A percentile compares a stretch with the other conserved stretches of the same genome.
phyloP scores from a whole-genome alignment of 192 early-diverging fungal species.

The Phycomyces nitens region DNA sequence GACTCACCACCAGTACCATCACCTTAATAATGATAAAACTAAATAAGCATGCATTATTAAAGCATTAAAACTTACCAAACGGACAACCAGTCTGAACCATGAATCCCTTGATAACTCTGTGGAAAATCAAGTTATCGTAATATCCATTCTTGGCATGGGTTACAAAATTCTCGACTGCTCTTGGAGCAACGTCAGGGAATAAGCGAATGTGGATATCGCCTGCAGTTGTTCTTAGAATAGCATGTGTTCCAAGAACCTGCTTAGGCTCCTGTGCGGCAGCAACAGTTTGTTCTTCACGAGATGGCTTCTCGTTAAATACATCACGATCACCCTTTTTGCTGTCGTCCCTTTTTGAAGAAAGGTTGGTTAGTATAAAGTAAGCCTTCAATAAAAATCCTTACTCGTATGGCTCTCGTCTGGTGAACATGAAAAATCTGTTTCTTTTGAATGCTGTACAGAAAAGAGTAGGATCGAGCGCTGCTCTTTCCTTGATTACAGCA shows the following conservation, averaged over 20 bases:
- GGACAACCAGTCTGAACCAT: constrained; percentile 97
- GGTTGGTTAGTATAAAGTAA: no score
- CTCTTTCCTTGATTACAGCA: constrained; percentile 61
- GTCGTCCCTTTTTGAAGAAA: no score
- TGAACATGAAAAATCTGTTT: constrained; percentile 95
- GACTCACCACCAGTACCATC: constrained; percentile 96
- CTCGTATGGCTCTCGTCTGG: constrained; percentile 79
- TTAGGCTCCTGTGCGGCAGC: constrained; percentile 64
- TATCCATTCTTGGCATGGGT: constrained; percentile 82
- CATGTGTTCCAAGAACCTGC: constrained; percentile 61
- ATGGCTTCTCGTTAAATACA: constrained; percentile 97
- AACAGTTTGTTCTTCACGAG: constrained; percentile 91
- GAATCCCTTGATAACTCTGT: constrained; percentile 94
- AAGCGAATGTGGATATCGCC: constrained; percentile 90
- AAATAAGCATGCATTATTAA: not conserved
- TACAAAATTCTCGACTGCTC: constrained; percentile 94
- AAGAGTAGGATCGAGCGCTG: constrained; percentile 76
- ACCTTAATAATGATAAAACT: constrained; percentile 26
- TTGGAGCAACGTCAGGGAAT: constrained; percentile 88
- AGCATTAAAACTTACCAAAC: constrained; percentile 50
- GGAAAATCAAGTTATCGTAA: constrained; percentile 92
- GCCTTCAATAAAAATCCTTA: constrained; percentile 45
- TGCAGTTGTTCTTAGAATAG: constrained; percentile 82
- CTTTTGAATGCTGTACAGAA: constrained; percentile 87
- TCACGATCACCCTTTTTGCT: constrained; percentile 72